phyloP scores from a whole-genome alignment of 495 filamentous ascomycete species.

The Bryoglossum gracile region DNA sequence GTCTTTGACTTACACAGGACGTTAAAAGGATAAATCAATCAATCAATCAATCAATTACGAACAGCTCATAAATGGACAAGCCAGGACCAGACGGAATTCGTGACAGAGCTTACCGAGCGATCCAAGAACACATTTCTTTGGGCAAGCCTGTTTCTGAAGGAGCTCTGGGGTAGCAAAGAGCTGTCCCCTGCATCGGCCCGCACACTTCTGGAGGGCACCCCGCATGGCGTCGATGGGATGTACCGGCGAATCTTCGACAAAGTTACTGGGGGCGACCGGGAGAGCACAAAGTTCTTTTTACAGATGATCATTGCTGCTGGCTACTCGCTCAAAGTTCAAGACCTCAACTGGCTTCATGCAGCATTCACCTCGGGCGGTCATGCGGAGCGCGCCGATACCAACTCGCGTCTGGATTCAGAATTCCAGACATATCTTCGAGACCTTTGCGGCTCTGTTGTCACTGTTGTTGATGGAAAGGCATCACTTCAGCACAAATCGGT shows the following conservation, averaged over 20 bases:
- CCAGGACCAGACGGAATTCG: neutral
- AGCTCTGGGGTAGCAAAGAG: neutral
- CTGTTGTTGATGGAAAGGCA: neutral
- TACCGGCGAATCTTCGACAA: neutral
- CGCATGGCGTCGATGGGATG: neutral
- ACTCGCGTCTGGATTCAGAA: neutral
- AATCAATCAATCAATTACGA: too few relatives aligned
- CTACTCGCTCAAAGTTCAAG: neutral
- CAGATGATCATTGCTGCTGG: neutral
- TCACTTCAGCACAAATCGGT: neutral
- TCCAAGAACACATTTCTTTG: neutral
- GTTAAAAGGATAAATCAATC: too few relatives aligned
- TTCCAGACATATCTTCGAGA: neutral
- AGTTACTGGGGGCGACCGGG: neutral
- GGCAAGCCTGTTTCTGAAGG: neutral
- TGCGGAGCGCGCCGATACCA: neutral
- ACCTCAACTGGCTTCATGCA: neutral
- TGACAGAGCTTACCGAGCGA: neutral
- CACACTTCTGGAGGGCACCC: neutral
- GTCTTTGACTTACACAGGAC: too few relatives aligned
- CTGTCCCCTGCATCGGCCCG: neutral
- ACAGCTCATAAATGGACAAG: neutral
- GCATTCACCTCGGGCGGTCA: neutral
- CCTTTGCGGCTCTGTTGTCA: neutral
- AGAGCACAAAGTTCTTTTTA: neutral